A percentile compares a stretch with the other conserved stretches of the same genome.
Conservation (phyloP, 2,329 filamentous ascomycete species). For the Fusarium algeriense region DNA sequence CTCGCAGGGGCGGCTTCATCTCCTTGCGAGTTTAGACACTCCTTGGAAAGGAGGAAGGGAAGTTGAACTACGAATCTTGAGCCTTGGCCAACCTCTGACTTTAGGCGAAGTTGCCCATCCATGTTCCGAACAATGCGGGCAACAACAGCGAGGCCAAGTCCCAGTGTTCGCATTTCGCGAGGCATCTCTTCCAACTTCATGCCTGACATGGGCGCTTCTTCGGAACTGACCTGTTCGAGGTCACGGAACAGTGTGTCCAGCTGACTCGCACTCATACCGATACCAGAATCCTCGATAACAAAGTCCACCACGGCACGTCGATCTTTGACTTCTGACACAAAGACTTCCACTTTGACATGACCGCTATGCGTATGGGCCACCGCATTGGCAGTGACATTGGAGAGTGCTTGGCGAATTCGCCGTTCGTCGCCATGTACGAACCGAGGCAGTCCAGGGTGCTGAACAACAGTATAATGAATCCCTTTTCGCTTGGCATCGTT, state of each 20-base stretch:
- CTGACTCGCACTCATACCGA: conserved; percentile 74
- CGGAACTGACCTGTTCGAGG: conserved; percentile 68
- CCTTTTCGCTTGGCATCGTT: conserved; percentile 81
- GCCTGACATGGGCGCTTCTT: conserved; percentile 51
- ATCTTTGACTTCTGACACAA: conserved; percentile 66
- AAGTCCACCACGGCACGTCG: conserved; percentile 77
- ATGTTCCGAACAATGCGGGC: conserved; percentile 88
- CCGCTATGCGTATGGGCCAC: conserved; percentile 80
- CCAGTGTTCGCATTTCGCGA: conserved; percentile 66
- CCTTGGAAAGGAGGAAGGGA: conserved; percentile 74
- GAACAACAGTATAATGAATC: conserved; percentile 75
- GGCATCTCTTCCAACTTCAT: conserved; percentile 48
- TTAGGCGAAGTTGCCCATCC: conserved; percentile 86
- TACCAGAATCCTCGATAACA: conserved; percentile 79
- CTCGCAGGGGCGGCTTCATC: conserved; percentile 4
- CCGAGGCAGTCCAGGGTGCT: conserved; percentile 76
- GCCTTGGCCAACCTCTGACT: conserved; percentile 85
- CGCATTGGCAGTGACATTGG: conserved; percentile 87
- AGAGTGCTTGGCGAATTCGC: conserved; percentile 83
- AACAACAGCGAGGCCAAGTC: conserved; percentile 89
- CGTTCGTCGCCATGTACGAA: conserved; percentile 83
- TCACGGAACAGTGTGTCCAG: conserved; percentile 70
- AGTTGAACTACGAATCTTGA: conserved; percentile 86
- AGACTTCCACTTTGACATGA: conserved; percentile 77
- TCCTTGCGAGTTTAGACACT: conserved; percentile 44